Conservation (phyloP, 768 basidiomycete genomes). For the Rhizopogon vesiculosus region DNA sequence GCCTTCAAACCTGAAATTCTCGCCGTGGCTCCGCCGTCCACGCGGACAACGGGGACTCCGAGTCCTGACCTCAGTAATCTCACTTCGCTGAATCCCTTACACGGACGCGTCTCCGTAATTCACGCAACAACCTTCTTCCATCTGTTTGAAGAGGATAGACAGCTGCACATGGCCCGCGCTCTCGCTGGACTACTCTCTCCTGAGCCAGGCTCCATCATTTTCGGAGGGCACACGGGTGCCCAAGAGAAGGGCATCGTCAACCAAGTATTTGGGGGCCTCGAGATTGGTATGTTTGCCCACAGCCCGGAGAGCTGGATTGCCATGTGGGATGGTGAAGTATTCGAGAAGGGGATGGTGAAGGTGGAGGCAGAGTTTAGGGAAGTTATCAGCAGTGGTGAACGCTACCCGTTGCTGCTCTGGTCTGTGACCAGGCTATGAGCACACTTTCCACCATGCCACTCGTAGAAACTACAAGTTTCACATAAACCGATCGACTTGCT, state of each 20-base stretch:
- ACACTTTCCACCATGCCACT: too few relatives aligned
- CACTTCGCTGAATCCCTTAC: constrained; percentile 38
- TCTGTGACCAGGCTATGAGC: too few relatives aligned
- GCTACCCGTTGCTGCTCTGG: too few relatives aligned
- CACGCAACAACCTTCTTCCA: constrained; percentile 44
- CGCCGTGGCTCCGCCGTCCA: constrained; percentile 23
- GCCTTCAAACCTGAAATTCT: constrained; percentile 42
- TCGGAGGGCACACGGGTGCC: constrained; percentile 35
- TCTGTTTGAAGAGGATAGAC: constrained; percentile 38
- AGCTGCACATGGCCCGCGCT: constrained; percentile 35
- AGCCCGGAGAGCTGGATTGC: constrained; percentile 30
- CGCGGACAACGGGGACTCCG: constrained; percentile 10
- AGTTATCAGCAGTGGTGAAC: too few relatives aligned
- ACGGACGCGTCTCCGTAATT: constrained; percentile 41
- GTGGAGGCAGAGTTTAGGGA: constrained; percentile 7
- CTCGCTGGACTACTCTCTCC: constrained; percentile 41
- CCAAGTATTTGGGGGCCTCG: neutral
- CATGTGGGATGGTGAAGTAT: constrained; percentile 34
- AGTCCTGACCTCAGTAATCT: constrained; percentile 25
- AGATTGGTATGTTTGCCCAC: constrained; percentile 23
- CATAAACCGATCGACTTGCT: too few relatives aligned
- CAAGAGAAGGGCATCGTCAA: neutral
- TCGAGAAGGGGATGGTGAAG: constrained; percentile 27
- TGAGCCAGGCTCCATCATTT: too few relatives aligned
- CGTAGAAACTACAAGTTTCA: too few relatives aligned